A percentile compares a stretch with the other conserved stretches of the same genome.
phyloP scores from a whole-genome alignment of 192 early-diverging fungal genomes.

The Gigaspora rosea region DNA sequence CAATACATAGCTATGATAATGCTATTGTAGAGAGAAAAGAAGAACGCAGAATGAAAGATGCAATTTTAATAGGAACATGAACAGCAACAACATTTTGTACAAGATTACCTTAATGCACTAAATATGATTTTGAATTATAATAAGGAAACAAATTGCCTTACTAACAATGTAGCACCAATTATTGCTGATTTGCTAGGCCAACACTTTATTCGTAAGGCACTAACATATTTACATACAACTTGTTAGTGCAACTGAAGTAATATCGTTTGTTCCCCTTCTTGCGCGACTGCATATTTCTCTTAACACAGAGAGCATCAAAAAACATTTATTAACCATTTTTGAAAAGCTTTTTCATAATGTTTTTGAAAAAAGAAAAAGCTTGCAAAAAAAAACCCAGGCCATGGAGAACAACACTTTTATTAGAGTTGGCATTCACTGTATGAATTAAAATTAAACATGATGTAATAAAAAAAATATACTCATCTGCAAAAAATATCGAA shows the following conservation, averaged over 20 bases:
- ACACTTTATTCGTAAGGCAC: too few species aligned
- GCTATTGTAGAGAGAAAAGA: too few species aligned
- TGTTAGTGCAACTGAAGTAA: too few species aligned
- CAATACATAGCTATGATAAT: too few species aligned
- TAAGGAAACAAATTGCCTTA: background rate
- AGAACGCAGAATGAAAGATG: background rate
- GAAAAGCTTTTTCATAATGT: background rate
- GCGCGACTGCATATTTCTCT: background rate
- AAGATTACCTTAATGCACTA: constrained; percentile 15
- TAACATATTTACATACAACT: too few species aligned
- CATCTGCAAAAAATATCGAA: background rate
- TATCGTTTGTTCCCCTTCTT: too few species aligned
- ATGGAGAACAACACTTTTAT: background rate
- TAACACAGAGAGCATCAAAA: background rate
- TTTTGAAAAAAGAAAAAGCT: background rate
- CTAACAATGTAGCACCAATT: background rate
- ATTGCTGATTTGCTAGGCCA: constrained; percentile 4
- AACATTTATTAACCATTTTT: constrained; percentile 1
- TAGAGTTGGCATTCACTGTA: background rate
- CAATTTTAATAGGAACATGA: background rate
- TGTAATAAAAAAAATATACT: constrained; percentile 1
- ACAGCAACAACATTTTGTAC: background rate
- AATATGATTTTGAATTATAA: background rate
- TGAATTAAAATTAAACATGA: background rate
- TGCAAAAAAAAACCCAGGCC: background rate